Base-by-base conservation (phyloP, 768 basidiomycete genomes). In the Termitomyces sp. region DNA sequence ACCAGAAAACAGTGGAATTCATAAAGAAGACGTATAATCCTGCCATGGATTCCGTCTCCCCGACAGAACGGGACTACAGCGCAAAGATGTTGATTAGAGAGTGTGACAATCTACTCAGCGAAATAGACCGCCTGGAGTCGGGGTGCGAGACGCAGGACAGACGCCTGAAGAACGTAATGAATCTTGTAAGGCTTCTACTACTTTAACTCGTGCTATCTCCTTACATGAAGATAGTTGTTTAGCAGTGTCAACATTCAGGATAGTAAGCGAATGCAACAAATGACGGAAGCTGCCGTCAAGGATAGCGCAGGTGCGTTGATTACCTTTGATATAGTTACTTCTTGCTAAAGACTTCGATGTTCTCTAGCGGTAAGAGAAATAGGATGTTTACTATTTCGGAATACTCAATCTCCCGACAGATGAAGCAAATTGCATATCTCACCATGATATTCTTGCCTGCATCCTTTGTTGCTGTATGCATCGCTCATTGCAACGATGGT, bases 381-480 rank as follows among this genome's bases (percentile, higher is more conserved):
- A 8, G 9, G 63, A 47, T 23, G 23, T 23, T 23, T 23, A 43
- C 36, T 33, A 28, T 26, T 38, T 18, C 44, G 57, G 26, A 20
- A 13, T 40, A 32, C 51, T 62, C 0, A 63, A 33, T 23, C 4
- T 38, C 28, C 30, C 50, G 4, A 38, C 26, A 77, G 75, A 82
- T 81, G 80, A 81, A 79, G 56, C 79, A 85, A 68, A 80, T 86
- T 50, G 79, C 84, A 0, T 86, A 85, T 63, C 71, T 87, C 9
- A 81, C 82, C 1, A 85, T 86, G 82, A 63, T 82, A 20, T 86
- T 85, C 69, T 70, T 86, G 3, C 85, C 85, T 1, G 81, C 82
- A 0, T 79, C 80, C 8, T 82, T 86, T 56, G 70, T 74, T 18
- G 77, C 82, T 57, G 80, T 81, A 5, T 5, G 18, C 18, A n/a